Evolutionary conservation across 2,329 filamentous ascomycete species (phyloP), one percentile per base, ranked within the genome.

Genomic region (Botryotinia globosa): DNA sequence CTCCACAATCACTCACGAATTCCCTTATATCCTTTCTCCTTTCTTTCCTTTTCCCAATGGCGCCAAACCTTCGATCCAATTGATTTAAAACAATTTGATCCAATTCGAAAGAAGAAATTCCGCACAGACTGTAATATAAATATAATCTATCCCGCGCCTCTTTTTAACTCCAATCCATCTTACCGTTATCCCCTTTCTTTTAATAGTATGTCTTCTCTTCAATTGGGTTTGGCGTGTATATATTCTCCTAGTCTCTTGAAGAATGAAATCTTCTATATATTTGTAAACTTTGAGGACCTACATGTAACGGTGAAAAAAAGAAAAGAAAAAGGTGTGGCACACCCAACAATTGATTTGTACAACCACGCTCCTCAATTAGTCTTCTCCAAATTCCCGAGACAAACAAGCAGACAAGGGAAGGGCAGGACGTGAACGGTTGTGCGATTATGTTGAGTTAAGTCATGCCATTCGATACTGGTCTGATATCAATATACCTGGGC

Each of bases 71-170:
- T 32, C 32, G 51, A 39, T n/a, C 45, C 64, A 67, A 67, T 67
- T 54, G 64, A 54, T 29, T 29, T 12, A 20, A 66, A 63, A 63
- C 61, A 64, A 39, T 67, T 67, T 39, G 64, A 54, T 29, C 45
- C 25, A 39, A 39, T 18, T 37, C 20, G 34, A 54, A 54, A 66
- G 45, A 66, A 66, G 64, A 54, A 66, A 66, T 20, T 54, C 45
- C 45, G 32, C 64, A 66, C 64, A 39, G 64, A 66, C 64, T 25
- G 64, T 29, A 66, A 66, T 66, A 66, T 66, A 66, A 48, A 51
- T 66, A 51, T 10, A 51, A 66, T 66, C 34, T 34, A 37, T 66
- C 22, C 63, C 22, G 63, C 44, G 32, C 20, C 32, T 51, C 10
- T n/a, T 14, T 20, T 10, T 51, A 51, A 51, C 25, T 37, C 22